Conservation (phyloP, 2,329 filamentous ascomycete species). For the Penicillium paneum region DNA sequence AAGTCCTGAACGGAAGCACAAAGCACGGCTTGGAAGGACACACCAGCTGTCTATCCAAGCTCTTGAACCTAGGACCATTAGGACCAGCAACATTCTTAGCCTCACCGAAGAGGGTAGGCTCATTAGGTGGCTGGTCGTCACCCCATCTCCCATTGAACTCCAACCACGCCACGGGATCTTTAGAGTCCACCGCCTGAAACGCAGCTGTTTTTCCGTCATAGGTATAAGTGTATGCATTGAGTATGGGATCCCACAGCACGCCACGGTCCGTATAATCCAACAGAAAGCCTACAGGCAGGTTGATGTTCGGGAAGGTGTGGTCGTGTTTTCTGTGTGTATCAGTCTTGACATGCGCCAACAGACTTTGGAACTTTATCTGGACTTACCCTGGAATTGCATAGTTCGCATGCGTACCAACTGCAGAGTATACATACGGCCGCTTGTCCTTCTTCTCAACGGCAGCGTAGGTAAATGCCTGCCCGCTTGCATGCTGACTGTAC, state of each 20-base stretch:
- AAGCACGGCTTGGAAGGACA: slow-evolving; percentile 54
- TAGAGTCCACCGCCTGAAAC: slow-evolving; percentile 49
- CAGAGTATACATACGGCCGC: slow-evolving; percentile 57
- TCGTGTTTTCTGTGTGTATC: slow-evolving; percentile 51
- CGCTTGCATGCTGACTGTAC: slow-evolving; percentile 62
- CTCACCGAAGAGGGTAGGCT: slow-evolving; percentile 53
- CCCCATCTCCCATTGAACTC: slow-evolving; percentile 61
- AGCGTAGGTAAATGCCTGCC: slow-evolving; percentile 61
- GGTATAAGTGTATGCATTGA: slow-evolving; percentile 55
- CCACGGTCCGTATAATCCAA: slow-evolving; percentile 57
- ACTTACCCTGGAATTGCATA: slow-evolving; percentile 55
- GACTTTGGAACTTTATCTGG: background rate
- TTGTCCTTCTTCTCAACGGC: slow-evolving; percentile 53
- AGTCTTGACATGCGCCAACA: background rate
- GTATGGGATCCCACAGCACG: slow-evolving; percentile 58
- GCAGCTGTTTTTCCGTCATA: slow-evolving; percentile 44
- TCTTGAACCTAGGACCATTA: slow-evolving; percentile 60
- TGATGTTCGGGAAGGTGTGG: slow-evolving; percentile 60
- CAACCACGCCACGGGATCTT: slow-evolving; percentile 54
- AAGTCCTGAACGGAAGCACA: slow-evolving; percentile 38
- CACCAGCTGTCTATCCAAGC: slow-evolving; percentile 53
- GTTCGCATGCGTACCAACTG: slow-evolving; percentile 62
- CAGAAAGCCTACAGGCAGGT: slow-evolving; percentile 53
- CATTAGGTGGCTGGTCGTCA: slow-evolving; percentile 55
- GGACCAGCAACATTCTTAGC: slow-evolving; percentile 58